phyloP scores from a whole-genome alignment of 208 protist species.

The Wallacemonas rigidus region DNA sequence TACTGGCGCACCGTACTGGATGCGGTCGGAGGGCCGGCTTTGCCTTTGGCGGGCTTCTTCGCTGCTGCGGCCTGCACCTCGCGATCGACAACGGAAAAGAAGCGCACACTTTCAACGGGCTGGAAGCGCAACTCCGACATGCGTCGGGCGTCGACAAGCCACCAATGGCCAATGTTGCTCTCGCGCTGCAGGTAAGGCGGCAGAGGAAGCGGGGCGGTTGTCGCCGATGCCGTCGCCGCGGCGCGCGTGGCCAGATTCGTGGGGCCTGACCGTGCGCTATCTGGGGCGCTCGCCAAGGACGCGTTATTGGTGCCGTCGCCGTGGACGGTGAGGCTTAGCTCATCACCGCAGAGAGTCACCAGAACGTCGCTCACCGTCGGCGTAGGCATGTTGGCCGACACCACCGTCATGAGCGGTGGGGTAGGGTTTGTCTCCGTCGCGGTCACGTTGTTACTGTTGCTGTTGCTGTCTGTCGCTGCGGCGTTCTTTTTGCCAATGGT shows the following conservation, averaged over 20 bases:
- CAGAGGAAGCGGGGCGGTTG: background rate
- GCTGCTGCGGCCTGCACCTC: conserved; percentile 33
- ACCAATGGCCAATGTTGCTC: conserved; percentile 34
- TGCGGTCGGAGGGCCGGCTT: conserved; percentile 23
- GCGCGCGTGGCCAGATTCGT: background rate
- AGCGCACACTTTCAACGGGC: conserved; percentile 40
- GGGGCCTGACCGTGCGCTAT: too few species aligned
- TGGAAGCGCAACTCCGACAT: conserved; percentile 17
- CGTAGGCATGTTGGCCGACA: conserved; percentile 5
- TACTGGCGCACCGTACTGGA: conserved; percentile 29
- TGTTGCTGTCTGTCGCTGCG: background rate
- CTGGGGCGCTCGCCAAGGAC: too few species aligned
- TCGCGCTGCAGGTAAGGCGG: conserved; percentile 19
- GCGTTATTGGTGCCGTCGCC: too few species aligned
- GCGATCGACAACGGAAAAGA: conserved; percentile 71
- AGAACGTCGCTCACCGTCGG: background rate
- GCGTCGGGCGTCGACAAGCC: conserved; percentile 31
- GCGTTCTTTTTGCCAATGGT: background rate
- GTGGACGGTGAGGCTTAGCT: too few species aligned
- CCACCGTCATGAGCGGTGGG: background rate
- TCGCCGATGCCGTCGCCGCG: conserved; percentile 17
- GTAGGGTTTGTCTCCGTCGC: background rate
- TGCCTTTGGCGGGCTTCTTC: conserved; percentile 43
- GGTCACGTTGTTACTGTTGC: background rate
- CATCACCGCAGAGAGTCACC: background rate